Evolutionary conservation across 805 yeast species (phyloP), one percentile per base, ranked within the genome.

Genomic region (Lachancea quebecensis): DNA sequence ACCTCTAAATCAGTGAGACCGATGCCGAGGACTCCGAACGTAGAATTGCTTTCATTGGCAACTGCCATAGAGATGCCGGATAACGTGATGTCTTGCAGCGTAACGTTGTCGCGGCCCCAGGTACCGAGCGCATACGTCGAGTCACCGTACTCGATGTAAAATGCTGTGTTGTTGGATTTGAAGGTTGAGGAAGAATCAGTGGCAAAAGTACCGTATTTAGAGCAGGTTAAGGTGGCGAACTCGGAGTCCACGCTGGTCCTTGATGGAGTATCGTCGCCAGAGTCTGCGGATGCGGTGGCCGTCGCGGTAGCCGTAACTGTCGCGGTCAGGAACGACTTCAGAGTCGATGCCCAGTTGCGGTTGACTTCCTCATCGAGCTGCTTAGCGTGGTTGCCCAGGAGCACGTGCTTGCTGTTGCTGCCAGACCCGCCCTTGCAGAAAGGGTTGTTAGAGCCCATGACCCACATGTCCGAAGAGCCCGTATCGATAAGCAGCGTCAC

Each of bases 391-490:
- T 35, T 29, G 37, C 18, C 18, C 9, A 34, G 6, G 18, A 34
- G 21, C 17, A 17, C 39, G 15, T 17, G 39, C 38, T 36, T 41
- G 14, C 25, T 11, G 12, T 18, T 15, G 12, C 25, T 8, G 44
- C 30, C 15, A 3, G 47, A 33, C n/a, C 38, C 33, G 27, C 33
- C 47, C 2, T 55, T 38, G 53, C 79, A 74, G 49, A 66, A 72
- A 2, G 79, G 71, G 52, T 77, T 78, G 35, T 64, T 54, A 2
- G 72, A 58, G 32, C 71, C 67, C 50, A 75, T 70, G 15, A 81
- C 75, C 86, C 87, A 82, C 17, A 85, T 64, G 59, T 84, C 91
- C 0, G 85, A 74, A 0, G 89, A 82, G 2, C 91, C 93, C 1
- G 90, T 84, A 56, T 84, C 93, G n/a, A 84, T 58, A 33, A 81